Percentiles rank a stretch among this genome's conserved stretches.
phyloP scores from a whole-genome alignment of 2,329 filamentous ascomycete genomes.

The Ceratocystis ficicola region DNA sequence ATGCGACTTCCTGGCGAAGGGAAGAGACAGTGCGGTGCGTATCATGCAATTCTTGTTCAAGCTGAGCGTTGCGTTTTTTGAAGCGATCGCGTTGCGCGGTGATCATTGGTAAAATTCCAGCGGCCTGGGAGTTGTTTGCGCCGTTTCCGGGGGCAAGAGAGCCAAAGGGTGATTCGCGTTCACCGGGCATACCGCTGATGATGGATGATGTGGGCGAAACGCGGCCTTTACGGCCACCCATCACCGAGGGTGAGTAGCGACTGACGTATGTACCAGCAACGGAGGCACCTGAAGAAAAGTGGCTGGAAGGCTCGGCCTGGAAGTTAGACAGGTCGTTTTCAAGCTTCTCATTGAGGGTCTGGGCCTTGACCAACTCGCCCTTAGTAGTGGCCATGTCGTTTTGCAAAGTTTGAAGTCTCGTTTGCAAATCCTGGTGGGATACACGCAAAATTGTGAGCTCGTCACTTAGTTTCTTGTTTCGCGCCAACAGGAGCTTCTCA shows the following conservation, averaged over 20 bases:
- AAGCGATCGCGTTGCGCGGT: conserved; percentile 96
- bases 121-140: conserved; percentile 27
- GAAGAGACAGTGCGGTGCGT: conserved; percentile 71
- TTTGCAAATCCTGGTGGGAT: conserved; percentile 83
- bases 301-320: conserved; percentile 64
- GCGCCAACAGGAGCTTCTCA: conserved; percentile 78
- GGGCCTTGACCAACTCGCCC: conserved; percentile 72
- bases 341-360: conserved; percentile 72
- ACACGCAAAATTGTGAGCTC: conserved; percentile 87
- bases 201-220: conserved; percentile 93
- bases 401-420: conserved; percentile 64
- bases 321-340: conserved; percentile 84
- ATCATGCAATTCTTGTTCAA: conserved; percentile 82
- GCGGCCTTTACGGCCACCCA: conserved; percentile 49
- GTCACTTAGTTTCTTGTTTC: conserved; percentile 93
- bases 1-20: conserved; percentile 78
- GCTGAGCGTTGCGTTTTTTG: conserved; percentile 85
- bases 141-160: conserved; percentile 38
- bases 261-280: conserved; percentile 85
- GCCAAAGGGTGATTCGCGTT: conserved; percentile 54
- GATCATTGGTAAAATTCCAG: conserved; percentile 92
- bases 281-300: conserved; percentile 77
- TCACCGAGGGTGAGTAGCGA: conserved; percentile 54
- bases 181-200: conserved; percentile 61
- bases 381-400: conserved; percentile 74